Evolutionary conservation across 208 protist genomes (phyloP), one percentile per base, ranked within the genome.

Genomic region (Leptomonas seymouri): DNA sequence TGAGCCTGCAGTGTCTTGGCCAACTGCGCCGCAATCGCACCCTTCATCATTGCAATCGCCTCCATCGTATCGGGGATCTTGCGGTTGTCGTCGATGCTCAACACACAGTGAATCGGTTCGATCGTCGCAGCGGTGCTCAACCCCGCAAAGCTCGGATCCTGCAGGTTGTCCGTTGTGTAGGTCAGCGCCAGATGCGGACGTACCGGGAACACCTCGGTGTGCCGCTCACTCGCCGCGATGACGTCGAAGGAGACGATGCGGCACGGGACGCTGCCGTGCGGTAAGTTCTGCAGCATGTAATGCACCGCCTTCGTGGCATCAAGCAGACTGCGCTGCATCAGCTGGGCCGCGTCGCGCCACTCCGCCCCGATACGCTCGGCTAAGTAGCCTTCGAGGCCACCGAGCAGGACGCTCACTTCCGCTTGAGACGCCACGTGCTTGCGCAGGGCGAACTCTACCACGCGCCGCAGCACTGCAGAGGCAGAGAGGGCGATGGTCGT

Each of bases 1-100:
- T 80, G 54, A 15, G 81, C 61, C 57, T 93, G 74, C 54, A 96
- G 55, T 31, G 81, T 72, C 74, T 91, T 91, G 42, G 91, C 77
- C 48, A 96, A 78, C 72, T 96, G 91, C 15, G 87, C 91, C 64
- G 83, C 84, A 62, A 96, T 91, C 50, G 91, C 91, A 50, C 88
- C 89, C 70, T 94, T 94, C 80, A 94, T 94, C 65, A 86, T 78
- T 8, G 72, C 71, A 68, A 96, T 96, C 20, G 87, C 91, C 61
- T 96, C 88, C 36, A 85, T 57, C 23, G 86, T 91, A 71, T 96
- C 91, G 11, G 91, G 91, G 48, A 96, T 94, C 53, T 87, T 87
- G 56, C 76, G 74, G 73, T 82, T 86, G 67, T 96, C 91, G 64
- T 94, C 89, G 63, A 96, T 94, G 50, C 72, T 87, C 31, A 96